Evolutionary conservation across 441 rosid species (phyloP).

Genomic region (Aquilaria agallochum): DNA sequence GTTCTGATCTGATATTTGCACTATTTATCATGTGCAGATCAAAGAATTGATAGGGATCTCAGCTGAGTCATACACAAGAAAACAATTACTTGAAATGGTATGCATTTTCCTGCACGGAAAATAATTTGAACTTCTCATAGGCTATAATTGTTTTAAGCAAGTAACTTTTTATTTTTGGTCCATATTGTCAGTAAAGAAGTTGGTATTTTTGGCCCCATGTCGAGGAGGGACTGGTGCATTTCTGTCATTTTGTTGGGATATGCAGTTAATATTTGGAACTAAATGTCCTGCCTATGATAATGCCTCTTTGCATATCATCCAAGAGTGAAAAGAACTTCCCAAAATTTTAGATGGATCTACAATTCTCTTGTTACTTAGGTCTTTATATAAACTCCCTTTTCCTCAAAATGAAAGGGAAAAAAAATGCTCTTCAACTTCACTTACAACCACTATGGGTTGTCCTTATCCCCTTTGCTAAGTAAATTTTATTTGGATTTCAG

Average conservation of each 20-base stretch:
- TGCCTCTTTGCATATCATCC: too few relatives aligned
- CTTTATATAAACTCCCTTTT: too few relatives aligned
- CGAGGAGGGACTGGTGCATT: background rate
- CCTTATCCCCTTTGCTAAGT: too few relatives aligned
- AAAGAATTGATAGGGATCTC: constrained; percentile 85
- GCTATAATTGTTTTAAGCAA: too few relatives aligned
- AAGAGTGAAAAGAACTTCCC: too few relatives aligned
- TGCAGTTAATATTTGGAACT: too few relatives aligned
- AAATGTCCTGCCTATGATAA: too few relatives aligned
- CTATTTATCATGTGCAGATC: constrained; percentile 39
- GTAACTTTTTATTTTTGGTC: background rate
- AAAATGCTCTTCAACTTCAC: too few relatives aligned
- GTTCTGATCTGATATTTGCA: constrained; percentile 7
- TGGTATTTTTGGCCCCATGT: background rate
- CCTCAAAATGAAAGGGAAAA: too few relatives aligned
- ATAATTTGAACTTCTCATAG: background rate
- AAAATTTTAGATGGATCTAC: too few relatives aligned
- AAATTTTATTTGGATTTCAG: constrained; percentile 35
- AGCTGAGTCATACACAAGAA: constrained; percentile 82
- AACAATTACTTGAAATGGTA: constrained; percentile 77
- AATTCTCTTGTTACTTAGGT: too few relatives aligned
- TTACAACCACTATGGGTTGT: too few relatives aligned
- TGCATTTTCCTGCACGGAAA: constrained; percentile 7
- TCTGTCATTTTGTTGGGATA: background rate
- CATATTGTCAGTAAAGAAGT: background rate